Evolutionary conservation across 306 rosid species (phyloP).

Genomic region (Arachis stenosperma): DNA sequence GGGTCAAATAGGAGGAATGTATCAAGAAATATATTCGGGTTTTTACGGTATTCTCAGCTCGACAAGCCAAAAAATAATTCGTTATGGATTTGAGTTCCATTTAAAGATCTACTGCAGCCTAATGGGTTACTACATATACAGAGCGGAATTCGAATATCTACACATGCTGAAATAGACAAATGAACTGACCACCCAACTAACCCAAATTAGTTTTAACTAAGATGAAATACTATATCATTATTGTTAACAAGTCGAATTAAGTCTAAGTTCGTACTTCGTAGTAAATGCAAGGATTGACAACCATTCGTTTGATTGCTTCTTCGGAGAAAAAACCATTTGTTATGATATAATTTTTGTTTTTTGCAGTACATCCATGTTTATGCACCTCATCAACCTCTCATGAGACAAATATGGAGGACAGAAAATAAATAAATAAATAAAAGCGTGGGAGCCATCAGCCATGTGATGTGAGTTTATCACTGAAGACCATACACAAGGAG

Average conservation of each 20-base stretch:
- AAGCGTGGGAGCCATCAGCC: neutral
- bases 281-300: neutral
- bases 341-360: neutral
- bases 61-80: too few species aligned
- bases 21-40: neutral
- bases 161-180: too few species aligned
- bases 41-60: too few species aligned
- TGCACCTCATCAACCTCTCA: neutral
- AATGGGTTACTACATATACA: too few species aligned
- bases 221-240: too few species aligned
- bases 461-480: slow-evolving; percentile 43
- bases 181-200: too few species aligned
- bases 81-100: too few species aligned
- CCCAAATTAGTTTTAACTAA: too few species aligned
- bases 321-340: neutral
- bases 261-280: slow-evolving; percentile 6
- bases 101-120: too few species aligned
- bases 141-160: too few species aligned
- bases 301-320: slow-evolving; percentile 13
- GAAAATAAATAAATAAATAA: slow-evolving; percentile 3
- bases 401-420: slow-evolving; percentile 23
- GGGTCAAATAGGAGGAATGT: slow-evolving; percentile 18
- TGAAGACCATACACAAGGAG: slow-evolving; percentile 98
- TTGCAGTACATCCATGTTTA: slow-evolving; percentile 34
- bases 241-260: too few species aligned